Evolutionary conservation across 208 protist species (phyloP).

Genomic region (Acanthamoeba royreba): DNA sequence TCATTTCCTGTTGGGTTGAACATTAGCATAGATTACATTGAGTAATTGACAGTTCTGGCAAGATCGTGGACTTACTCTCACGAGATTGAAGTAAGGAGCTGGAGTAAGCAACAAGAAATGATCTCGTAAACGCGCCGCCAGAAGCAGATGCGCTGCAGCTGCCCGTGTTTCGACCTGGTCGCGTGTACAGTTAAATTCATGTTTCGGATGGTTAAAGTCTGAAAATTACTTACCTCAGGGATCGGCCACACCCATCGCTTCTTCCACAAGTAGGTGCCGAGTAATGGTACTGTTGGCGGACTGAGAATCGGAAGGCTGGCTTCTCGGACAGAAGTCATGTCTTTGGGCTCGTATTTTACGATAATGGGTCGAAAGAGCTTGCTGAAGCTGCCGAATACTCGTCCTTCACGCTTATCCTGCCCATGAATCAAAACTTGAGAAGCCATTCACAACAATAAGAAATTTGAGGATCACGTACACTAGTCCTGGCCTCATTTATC

Average conservation of each 20-base stretch:
- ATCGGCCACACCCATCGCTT: slow-evolving; percentile 31
- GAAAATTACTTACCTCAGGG: not conserved
- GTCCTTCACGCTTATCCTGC: not conserved
- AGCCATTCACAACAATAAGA: not conserved
- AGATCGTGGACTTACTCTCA: not conserved
- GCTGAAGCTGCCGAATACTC: not conserved
- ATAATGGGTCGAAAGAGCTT: slow-evolving; percentile 51
- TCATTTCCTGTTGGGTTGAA: not conserved
- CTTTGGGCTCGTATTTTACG: slow-evolving; percentile 31
- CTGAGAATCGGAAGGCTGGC: not conserved
- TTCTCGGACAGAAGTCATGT: not conserved
- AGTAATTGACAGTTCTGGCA: not conserved
- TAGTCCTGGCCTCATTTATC: not conserved
- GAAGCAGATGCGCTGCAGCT: not conserved
- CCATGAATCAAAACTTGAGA: not conserved
- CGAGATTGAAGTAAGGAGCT: not conserved
- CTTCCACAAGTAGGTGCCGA: slow-evolving; percentile 25
- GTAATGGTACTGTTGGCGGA: slow-evolving; percentile 8
- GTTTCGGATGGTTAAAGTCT: not conserved
- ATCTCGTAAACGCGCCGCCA: not conserved
- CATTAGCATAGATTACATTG: not conserved
- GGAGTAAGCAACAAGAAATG: slow-evolving; percentile 8
- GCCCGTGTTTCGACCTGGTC: not conserved
- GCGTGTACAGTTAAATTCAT: not conserved
- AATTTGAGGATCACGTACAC: not conserved